Conservation (phyloP, 805 yeast species). For the Saccharomycopsis fibuligera region DNA sequence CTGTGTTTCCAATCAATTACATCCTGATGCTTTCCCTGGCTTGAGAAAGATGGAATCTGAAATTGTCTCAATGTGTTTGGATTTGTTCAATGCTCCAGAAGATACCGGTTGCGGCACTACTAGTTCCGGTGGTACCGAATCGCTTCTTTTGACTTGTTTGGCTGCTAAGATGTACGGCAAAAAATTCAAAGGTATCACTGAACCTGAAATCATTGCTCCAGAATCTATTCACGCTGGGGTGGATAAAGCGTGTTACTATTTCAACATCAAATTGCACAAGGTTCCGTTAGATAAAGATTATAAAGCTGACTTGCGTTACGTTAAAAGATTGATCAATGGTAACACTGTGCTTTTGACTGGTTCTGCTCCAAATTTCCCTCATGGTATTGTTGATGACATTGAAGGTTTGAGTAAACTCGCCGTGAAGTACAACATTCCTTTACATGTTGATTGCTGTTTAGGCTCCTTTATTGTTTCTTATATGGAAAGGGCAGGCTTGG, state of each 20-base stretch:
- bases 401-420: constrained; percentile 63
- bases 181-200: constrained; percentile 47
- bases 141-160: constrained; percentile 75
- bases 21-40: constrained; percentile 96
- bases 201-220: constrained; percentile 89
- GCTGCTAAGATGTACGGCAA: constrained; percentile 79
- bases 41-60: constrained; percentile 95
- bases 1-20: constrained; percentile 88
- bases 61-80: constrained; percentile 84
- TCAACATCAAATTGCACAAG: constrained; percentile 76
- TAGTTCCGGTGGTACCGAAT: constrained; percentile 94
- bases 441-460: constrained; percentile 93
- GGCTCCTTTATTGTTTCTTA: constrained; percentile 90
- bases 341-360: constrained; percentile 85
- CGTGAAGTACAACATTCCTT: constrained; percentile 61
- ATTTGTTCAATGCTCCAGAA: constrained; percentile 73
- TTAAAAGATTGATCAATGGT: constrained; percentile 56
- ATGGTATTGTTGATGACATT: constrained; percentile 91
- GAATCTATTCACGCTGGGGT: constrained; percentile 90
- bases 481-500: constrained; percentile 47
- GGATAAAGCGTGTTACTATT: constrained; percentile 87
- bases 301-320: constrained; percentile 59
- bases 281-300: constrained; percentile 72
- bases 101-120: constrained; percentile 66
- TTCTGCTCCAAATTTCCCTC: constrained; percentile 96